A percentile compares a stretch with the other conserved stretches of the same genome.
These are phyloP conservation scores for Claviceps pazoutovae DNA, from an alignment of 2,329 filamentous ascomycete species.

Conservation along the genomic window DNA sequence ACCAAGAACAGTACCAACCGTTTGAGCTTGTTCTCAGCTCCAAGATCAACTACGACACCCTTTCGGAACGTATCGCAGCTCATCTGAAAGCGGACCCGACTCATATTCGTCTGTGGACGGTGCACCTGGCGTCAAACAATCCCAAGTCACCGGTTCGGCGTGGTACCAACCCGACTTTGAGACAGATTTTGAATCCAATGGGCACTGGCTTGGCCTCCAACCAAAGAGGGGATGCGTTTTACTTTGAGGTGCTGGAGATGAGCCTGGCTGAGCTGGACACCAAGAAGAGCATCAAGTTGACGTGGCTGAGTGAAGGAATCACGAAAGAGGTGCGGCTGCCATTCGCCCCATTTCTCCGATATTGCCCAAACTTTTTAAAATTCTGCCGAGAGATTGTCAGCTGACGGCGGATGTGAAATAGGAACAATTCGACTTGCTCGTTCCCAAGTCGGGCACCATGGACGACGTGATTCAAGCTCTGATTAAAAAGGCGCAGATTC, in stretches of 20 bases:
- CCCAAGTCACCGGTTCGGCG: constrained; percentile 69
- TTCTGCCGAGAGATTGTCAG: too few relatives aligned
- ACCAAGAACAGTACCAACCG: constrained; percentile 41
- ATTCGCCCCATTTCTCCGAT: neutral
- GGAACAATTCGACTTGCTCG: constrained; percentile 70
- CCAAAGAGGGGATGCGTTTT: constrained; percentile 65
- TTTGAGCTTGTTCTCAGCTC: constrained; percentile 73
- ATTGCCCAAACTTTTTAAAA: too few relatives aligned
- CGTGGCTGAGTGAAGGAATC: constrained; percentile 77
- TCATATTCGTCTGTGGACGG: constrained; percentile 82
- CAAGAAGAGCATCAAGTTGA: constrained; percentile 75
- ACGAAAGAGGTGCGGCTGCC: constrained; percentile 57
- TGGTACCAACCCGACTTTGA: constrained; percentile 53
- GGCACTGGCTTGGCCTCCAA: constrained; percentile 51
- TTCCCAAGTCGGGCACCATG: constrained; percentile 72
- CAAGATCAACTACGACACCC: constrained; percentile 79
- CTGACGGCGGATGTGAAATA: constrained; percentile 18
- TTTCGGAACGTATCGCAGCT: constrained; percentile 71
- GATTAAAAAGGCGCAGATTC: constrained; percentile 66
- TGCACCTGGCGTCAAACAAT: constrained; percentile 62
- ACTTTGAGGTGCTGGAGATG: constrained; percentile 89
- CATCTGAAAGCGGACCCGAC: constrained; percentile 65
- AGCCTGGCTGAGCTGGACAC: constrained; percentile 86
- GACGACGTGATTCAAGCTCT: constrained; percentile 64
- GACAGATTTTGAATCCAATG: constrained; percentile 62